Evolutionary conservation across 1,284 basidiomycete species (phyloP).

Genomic region (Naganishia sp.): DNA sequence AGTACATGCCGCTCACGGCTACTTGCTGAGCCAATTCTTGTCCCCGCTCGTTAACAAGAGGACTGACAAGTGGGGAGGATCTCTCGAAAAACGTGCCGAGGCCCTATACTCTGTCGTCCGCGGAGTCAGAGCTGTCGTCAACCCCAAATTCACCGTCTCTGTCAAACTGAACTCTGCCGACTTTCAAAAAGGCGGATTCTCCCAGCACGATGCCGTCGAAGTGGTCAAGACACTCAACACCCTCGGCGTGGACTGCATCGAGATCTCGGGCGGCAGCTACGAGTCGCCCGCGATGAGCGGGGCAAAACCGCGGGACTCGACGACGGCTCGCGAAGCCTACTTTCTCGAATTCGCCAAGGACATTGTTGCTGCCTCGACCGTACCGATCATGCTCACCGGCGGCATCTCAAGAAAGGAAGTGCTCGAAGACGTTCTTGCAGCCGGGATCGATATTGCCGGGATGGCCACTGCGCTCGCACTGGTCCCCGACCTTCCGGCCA

Average conservation of each 20-base stretch:
- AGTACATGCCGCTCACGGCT: conserved; percentile 39
- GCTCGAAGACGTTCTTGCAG: conserved; percentile 5
- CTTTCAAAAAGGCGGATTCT: conserved; percentile 46
- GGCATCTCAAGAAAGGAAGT: conserved; percentile 10
- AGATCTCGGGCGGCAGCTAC: conserved; percentile 54
- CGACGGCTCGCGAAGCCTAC: conserved; percentile 54
- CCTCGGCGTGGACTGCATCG: conserved; percentile 58
- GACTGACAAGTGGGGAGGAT: conserved; percentile 54
- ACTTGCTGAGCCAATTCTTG: conserved; percentile 44
- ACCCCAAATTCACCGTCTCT: conserved; percentile 54
- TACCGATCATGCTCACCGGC: conserved; percentile 21
- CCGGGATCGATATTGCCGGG: conserved; percentile 1
- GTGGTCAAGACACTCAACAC: conserved; percentile 57
- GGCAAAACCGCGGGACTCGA: conserved; percentile 47
- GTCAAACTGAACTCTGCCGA: conserved; percentile 58
- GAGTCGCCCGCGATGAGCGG: conserved; percentile 47
- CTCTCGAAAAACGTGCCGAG: conserved; percentile 51
- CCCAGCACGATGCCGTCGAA: conserved; percentile 53
- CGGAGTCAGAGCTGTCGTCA: conserved; percentile 46
- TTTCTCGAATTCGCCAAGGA: conserved; percentile 41
- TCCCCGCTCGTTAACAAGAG: conserved; percentile 50
- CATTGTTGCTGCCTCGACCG: conserved; percentile 32
- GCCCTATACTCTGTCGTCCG: conserved; percentile 50
- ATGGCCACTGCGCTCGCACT: conserved; percentile 5
- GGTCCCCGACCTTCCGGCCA: conserved; percentile 6